Conservation (phyloP, 495 filamentous ascomycete species). For the Rostrohypoxylon terebratum region DNA sequence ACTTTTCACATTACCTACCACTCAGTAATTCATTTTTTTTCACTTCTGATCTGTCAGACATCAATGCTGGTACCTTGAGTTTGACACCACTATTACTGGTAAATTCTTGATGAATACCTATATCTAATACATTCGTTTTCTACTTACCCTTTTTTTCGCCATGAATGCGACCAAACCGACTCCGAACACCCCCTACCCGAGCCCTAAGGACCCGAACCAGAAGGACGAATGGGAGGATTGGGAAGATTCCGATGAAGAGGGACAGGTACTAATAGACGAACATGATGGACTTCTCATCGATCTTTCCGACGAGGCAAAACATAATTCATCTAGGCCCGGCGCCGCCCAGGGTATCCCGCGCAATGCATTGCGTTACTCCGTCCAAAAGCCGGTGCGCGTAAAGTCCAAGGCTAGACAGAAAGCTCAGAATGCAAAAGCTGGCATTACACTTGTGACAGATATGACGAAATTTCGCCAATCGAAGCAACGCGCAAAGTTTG, state of each 20-base stretch:
- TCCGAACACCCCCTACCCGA: slow-evolving; percentile 36
- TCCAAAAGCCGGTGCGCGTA: slow-evolving; percentile 48
- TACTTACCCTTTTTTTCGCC: slow-evolving; percentile 18
- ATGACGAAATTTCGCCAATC: slow-evolving; percentile 56
- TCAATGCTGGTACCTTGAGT: slow-evolving; percentile 48
- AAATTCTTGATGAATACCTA: slow-evolving; percentile 6
- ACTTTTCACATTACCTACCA: background rate
- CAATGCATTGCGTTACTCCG: slow-evolving; percentile 39
- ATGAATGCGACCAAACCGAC: slow-evolving; percentile 39
- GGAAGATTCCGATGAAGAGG: slow-evolving; percentile 62
- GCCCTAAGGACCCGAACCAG: slow-evolving; percentile 23
- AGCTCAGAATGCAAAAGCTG: slow-evolving; percentile 67
- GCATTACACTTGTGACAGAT: slow-evolving; percentile 74
- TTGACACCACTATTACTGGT: slow-evolving; percentile 28
- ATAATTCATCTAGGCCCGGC: slow-evolving; percentile 28
- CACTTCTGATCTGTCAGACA: slow-evolving; percentile 21
- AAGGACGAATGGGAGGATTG: slow-evolving; percentile 56
- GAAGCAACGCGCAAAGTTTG: slow-evolving; percentile 54
- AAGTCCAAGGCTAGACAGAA: slow-evolving; percentile 64
- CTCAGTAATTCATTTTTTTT: slow-evolving; percentile 3
- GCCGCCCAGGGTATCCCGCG: slow-evolving; percentile 36
- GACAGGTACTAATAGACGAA: slow-evolving; percentile 41
- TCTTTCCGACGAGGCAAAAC: slow-evolving; percentile 28
- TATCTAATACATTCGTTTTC: slow-evolving; percentile 6
- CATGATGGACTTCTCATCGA: slow-evolving; percentile 47